Percentiles rank a stretch among this genome's conserved stretches.
phyloP scores from a whole-genome alignment of 1,139 yeast species.

The Suhomyces choctaworum region DNA sequence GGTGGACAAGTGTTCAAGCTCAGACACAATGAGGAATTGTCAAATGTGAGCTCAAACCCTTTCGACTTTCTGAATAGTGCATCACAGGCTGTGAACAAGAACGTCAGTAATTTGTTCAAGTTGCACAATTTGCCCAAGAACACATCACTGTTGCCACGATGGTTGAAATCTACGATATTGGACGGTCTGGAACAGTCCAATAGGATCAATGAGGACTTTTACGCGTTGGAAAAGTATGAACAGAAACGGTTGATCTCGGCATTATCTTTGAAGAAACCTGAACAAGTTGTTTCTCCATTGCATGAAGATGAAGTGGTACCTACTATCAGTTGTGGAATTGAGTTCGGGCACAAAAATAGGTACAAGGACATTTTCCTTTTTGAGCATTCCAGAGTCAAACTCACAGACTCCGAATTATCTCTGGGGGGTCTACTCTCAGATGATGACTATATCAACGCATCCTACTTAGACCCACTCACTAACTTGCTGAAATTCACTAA shows the following conservation, averaged over 20 bases:
- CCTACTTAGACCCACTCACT: slow-evolving; percentile 25
- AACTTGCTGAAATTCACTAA: slow-evolving; percentile 16
- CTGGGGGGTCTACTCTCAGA: slow-evolving; percentile 9
- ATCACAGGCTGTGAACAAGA: slow-evolving; percentile 16
- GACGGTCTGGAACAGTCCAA: slow-evolving; percentile 23
- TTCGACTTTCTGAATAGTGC: slow-evolving; percentile 16
- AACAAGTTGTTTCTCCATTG: slow-evolving; percentile 10
- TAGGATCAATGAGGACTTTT: slow-evolving; percentile 30
- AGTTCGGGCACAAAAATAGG: slow-evolving; percentile 72
- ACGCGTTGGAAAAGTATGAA: slow-evolving; percentile 31
- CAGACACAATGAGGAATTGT: slow-evolving; percentile 41
- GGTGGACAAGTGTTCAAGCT: slow-evolving; percentile 31
- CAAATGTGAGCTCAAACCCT: slow-evolving; percentile 22
- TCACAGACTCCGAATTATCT: slow-evolving; percentile 19
- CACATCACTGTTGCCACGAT: slow-evolving; percentile 27
- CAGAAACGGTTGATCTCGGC: slow-evolving; percentile 35
- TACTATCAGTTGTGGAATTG: slow-evolving; percentile 56
- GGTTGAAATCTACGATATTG: slow-evolving; percentile 32
- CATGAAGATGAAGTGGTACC: slow-evolving; percentile 21
- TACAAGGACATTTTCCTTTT: slow-evolving; percentile 82
- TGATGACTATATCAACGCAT: slow-evolving; percentile 37
- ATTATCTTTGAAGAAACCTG: slow-evolving; percentile 20
- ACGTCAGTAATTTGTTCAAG: slow-evolving; percentile 20
- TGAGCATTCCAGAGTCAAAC: slow-evolving; percentile 73
- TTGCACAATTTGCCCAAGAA: slow-evolving; percentile 18